Evolutionary conservation across 2,329 filamentous ascomycete genomes (phyloP), one percentile per base, ranked within the genome.

Genomic region (Chaetomiaceae sp.): DNA sequence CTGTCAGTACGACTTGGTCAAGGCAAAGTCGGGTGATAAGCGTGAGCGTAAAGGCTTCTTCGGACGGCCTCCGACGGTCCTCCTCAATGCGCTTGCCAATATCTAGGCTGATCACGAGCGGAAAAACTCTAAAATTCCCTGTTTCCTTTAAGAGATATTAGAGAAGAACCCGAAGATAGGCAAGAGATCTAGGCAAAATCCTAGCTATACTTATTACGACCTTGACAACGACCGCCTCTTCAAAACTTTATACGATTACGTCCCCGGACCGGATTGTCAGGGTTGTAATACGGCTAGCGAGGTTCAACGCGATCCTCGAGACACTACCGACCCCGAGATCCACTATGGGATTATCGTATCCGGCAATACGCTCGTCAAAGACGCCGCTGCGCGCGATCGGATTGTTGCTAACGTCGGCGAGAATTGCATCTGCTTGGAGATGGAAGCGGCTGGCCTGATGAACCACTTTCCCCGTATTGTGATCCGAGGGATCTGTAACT

Each of bases 11-110:
- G n/a, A n/a, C n/a, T n/a, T n/a, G n/a, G n/a, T n/a, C n/a, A n/a
- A n/a, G n/a, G n/a, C n/a, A n/a, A 58, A 55, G 15, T 51, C 57
- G 44, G 51, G 59, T 2, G 42, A 63, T 9, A n/a, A n/a, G n/a
- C n/a, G n/a, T n/a, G n/a, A n/a, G n/a, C n/a, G n/a, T n/a, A n/a
- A n/a, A n/a, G n/a, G n/a, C n/a, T n/a, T n/a, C n/a, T n/a, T n/a
- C n/a, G n/a, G n/a, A n/a, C n/a, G n/a, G n/a, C n/a, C n/a, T n/a
- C n/a, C n/a, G n/a, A n/a, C n/a, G n/a, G n/a, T n/a, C n/a, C n/a
- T n/a, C n/a, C n/a, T n/a, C n/a, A n/a, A n/a, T n/a, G n/a, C n/a
- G n/a, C n/a, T n/a, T n/a, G n/a, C n/a, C n/a, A n/a, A n/a, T n/a
- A n/a, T n/a, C n/a, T n/a, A n/a, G n/a, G n/a, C n/a, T n/a, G n/a